These are phyloP conservation scores for Filosporella fistucella DNA, from an alignment of 495 filamentous ascomycete species.

Conservation along the genomic window DNA sequence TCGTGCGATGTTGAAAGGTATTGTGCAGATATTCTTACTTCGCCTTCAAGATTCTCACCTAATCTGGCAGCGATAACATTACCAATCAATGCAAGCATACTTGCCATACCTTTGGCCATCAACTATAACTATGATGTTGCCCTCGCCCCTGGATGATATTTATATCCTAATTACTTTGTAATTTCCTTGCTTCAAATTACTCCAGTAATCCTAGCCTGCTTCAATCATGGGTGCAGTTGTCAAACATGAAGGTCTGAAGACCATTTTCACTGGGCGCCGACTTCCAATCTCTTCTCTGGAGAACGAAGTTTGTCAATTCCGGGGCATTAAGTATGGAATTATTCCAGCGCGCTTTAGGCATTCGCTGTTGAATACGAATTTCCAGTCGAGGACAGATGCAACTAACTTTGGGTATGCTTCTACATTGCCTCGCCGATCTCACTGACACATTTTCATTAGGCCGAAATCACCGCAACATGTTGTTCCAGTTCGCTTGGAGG, in stretches of 20 bases:
- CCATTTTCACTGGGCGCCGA: constrained; percentile 5
- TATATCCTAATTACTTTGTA: too few relatives aligned
- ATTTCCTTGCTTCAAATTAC: too few relatives aligned
- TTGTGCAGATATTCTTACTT: too few relatives aligned
- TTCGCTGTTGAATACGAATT: constrained; percentile 1
- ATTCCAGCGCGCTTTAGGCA: constrained; percentile 11
- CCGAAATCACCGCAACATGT: constrained; percentile 33
- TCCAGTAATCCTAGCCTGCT: too few relatives aligned
- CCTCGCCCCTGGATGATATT: too few relatives aligned
- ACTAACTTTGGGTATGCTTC: constrained; percentile 6
- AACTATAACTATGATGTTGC: too few relatives aligned
- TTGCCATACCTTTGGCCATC: too few relatives aligned
- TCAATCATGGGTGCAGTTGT: too few relatives aligned
- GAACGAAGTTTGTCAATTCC: constrained; percentile 22
- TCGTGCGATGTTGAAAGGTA: too few relatives aligned
- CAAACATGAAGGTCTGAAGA: constrained; percentile 2
- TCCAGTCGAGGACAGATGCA: not conserved
- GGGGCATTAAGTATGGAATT: constrained; percentile 13
- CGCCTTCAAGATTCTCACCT: too few relatives aligned
- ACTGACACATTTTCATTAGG: constrained; percentile 13
- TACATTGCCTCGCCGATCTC: not conserved
- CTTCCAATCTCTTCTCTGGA: not conserved
- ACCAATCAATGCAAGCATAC: too few relatives aligned
- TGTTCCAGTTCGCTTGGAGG: not conserved
- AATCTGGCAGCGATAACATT: too few relatives aligned